These are phyloP conservation scores for Avena insularis DNA, from an alignment of 176 grass and related monocot species.

Conservation along the genomic window DNA sequence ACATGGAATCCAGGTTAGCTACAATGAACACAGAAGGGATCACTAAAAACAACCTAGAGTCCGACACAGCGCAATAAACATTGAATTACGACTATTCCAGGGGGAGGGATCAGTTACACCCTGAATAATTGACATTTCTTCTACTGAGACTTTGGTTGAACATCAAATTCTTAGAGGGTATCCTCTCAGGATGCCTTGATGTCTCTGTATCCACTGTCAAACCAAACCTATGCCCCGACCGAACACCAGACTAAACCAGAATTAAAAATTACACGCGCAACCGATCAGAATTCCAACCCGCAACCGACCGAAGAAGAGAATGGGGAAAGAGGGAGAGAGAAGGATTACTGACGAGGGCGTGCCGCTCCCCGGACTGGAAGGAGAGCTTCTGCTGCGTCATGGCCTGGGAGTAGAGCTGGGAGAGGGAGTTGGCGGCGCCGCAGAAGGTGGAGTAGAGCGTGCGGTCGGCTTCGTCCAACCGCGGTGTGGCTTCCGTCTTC, in stretches of 20 bases:
- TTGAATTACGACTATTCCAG: constrained; percentile 3
- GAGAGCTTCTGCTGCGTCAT: constrained; percentile 75
- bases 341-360: constrained; percentile 53
- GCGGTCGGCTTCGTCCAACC: constrained; percentile 82
- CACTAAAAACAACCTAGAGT: neutral
- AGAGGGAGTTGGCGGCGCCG: constrained; percentile 81
- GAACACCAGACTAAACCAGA: neutral
- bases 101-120: neutral
- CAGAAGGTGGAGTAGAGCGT: constrained; percentile 80
- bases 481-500: constrained; percentile 65
- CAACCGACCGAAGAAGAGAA: constrained; percentile 5
- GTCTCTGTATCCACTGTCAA: constrained; percentile 11
- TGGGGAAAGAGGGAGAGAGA: neutral
- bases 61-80: neutral
- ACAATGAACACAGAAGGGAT: neutral
- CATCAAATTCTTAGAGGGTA: neutral
- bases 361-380: constrained; percentile 87
- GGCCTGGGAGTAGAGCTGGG: constrained; percentile 84
- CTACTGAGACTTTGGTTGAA: neutral
- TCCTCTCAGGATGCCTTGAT: neutral
- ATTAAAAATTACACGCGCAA: neutral
- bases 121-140: constrained; percentile 18
- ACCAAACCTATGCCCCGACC: neutral
- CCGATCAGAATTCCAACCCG: neutral
- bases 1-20: neutral